phyloP scores from a whole-genome alignment of 2,329 filamentous ascomycete species.

The Metarhizium album region DNA sequence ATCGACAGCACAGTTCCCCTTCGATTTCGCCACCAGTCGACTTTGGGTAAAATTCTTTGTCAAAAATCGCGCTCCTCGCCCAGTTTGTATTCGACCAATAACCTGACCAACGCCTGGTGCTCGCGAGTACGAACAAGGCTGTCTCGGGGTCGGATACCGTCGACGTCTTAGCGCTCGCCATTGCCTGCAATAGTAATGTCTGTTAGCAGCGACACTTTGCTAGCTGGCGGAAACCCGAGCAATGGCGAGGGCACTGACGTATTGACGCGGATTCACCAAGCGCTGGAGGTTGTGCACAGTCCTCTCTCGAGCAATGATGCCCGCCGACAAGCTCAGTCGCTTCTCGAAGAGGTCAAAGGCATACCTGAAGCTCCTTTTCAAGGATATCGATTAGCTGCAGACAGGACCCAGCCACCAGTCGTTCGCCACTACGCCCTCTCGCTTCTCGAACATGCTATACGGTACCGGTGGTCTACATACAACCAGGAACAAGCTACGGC shows the following conservation, averaged over 20 bases:
- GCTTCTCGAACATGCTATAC: constrained; percentile 80
- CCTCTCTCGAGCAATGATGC: constrained; percentile 70
- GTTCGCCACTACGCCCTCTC: constrained; percentile 92
- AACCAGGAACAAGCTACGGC: constrained; percentile 54
- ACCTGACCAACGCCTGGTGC: neutral
- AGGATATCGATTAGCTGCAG: constrained; percentile 72
- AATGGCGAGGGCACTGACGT: constrained; percentile 31
- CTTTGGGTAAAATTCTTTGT: neutral
- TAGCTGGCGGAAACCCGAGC: constrained; percentile 20
- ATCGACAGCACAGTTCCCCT: neutral
- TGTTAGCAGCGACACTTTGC: constrained; percentile 24
- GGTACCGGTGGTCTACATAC: constrained; percentile 72
- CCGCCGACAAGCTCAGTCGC: constrained; percentile 72
- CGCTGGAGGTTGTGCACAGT: constrained; percentile 79
- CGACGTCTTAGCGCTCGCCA: neutral
- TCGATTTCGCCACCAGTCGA: neutral
- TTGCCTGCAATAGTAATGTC: constrained; percentile 18
- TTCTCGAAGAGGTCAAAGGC: constrained; percentile 77
- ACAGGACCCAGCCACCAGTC: constrained; percentile 63
- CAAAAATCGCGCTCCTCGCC: neutral
- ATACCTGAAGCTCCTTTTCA: constrained; percentile 70
- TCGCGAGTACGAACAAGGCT: neutral
- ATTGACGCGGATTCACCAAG: constrained; percentile 64
- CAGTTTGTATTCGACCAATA: neutral
- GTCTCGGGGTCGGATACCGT: neutral